phyloP scores from a whole-genome alignment of 1,139 yeast genomes.

The Zhuliangozyma parablackwelliae region DNA sequence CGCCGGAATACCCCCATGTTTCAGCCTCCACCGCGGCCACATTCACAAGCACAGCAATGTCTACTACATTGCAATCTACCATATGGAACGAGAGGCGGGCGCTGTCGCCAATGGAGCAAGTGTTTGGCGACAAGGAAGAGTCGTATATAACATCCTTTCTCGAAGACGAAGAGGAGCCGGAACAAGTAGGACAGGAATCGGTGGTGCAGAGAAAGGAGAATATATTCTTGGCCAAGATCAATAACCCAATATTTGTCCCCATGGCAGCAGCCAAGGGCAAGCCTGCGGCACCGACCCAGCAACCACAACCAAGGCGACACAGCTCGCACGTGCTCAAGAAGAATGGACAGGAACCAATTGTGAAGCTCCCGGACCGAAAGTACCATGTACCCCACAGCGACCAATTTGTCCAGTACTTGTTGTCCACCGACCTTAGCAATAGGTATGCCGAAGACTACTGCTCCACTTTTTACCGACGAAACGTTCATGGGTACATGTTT shows the following conservation, averaged over 20 bases:
- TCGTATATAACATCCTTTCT: not conserved
- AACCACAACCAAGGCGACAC: not conserved
- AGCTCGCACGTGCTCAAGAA: too few species aligned
- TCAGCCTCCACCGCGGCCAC: too few species aligned
- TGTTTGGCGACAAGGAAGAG: conserved; percentile 1
- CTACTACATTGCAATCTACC: too few species aligned
- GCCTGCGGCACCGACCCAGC: conserved; percentile 5
- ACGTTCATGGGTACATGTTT: conserved; percentile 35
- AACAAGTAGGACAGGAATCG: not conserved
- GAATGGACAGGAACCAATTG: too few species aligned
- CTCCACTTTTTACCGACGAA: conserved; percentile 34
- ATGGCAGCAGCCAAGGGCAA: conserved; percentile 2
- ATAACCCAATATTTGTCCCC: conserved; percentile 24
- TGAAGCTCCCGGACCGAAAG: not conserved
- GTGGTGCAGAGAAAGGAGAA: conserved; percentile 9
- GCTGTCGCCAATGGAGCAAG: too few species aligned
- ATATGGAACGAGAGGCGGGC: too few species aligned
- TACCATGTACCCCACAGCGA: conserved; percentile 2
- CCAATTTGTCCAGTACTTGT: conserved; percentile 4
- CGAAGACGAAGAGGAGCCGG: not conserved
- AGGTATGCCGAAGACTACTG: conserved; percentile 8
- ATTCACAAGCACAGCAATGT: too few species aligned
- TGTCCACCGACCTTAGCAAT: conserved; percentile 1
- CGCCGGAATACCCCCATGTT: too few species aligned
- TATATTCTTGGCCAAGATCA: conserved; percentile 18